Evolutionary conservation across 345 rosid genomes (phyloP).

Genomic region (Odontarrhena argentea): DNA sequence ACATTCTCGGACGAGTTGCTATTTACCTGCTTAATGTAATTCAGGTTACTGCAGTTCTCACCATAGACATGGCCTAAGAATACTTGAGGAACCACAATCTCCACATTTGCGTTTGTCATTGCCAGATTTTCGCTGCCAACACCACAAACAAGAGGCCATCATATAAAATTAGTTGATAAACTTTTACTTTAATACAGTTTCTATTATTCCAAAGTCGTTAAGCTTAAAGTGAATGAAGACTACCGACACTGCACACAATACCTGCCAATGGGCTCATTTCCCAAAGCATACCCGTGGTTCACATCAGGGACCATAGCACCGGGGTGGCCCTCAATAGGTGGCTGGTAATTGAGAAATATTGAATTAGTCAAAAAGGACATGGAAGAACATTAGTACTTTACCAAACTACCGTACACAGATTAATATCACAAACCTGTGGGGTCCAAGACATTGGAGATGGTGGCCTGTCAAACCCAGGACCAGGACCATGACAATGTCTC

Average conservation of each 20-base stretch:
- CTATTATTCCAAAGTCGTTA: not conserved
- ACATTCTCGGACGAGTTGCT: not conserved
- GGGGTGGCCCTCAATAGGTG: slow-evolving; percentile 49
- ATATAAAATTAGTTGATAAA: not conserved
- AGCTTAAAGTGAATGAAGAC: not conserved
- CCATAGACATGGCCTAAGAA: slow-evolving; percentile 67
- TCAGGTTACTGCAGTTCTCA: slow-evolving; percentile 60
- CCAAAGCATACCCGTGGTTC: slow-evolving; percentile 50
- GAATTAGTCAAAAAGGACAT: slow-evolving; percentile 1
- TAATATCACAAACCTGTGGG: slow-evolving; percentile 54
- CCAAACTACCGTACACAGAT: slow-evolving; percentile 1
- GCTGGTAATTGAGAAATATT: slow-evolving; percentile 40
- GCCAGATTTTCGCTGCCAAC: slow-evolving; percentile 54
- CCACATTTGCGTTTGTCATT: slow-evolving; percentile 51
- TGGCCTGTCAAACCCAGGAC: slow-evolving; percentile 62
- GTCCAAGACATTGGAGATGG: slow-evolving; percentile 80
- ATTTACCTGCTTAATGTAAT: slow-evolving; percentile 68
- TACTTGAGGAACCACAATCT: slow-evolving; percentile 65
- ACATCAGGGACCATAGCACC: slow-evolving; percentile 59
- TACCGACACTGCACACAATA: slow-evolving; percentile 22
- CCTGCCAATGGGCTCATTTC: slow-evolving; percentile 63
- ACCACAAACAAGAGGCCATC: slow-evolving; percentile 13
- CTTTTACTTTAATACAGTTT: not conserved
- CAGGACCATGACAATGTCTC: slow-evolving; percentile 63
- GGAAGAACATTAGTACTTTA: slow-evolving; percentile 3